Conservation (phyloP, 495 filamentous ascomycete species). For the Neurospora sp. region DNA sequence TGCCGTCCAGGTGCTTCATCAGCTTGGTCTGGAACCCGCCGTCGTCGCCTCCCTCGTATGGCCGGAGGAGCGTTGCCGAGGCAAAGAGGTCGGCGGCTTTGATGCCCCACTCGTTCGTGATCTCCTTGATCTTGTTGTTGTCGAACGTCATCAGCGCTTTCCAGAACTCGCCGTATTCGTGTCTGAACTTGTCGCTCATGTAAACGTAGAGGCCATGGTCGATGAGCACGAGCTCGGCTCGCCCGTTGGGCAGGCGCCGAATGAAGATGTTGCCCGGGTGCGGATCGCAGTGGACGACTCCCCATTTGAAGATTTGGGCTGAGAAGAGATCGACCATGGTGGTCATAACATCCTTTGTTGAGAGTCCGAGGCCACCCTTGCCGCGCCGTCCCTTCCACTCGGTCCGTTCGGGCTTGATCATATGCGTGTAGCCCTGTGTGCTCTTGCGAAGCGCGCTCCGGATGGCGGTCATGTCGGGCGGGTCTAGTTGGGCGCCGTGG, state of each 20-base stretch:
- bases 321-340: constrained; percentile 93
- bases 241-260: constrained; percentile 67
- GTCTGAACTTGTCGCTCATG: constrained; percentile 74
- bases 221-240: constrained; percentile 85
- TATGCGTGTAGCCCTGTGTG: constrained; percentile 27
- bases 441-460: constrained; percentile 32
- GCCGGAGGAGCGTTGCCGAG: constrained; percentile 76
- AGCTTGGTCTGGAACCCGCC: constrained; percentile 49
- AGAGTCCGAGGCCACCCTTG: constrained; percentile 72
- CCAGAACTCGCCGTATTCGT: constrained; percentile 90
- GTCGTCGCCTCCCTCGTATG: constrained; percentile 74
- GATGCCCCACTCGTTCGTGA: constrained; percentile 75
- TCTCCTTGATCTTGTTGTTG: constrained; percentile 60
- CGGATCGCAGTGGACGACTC: constrained; percentile 87
- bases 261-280: constrained; percentile 98
- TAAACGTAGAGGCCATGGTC: constrained; percentile 94
- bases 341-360: constrained; percentile 78
- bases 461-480: constrained; percentile 33
- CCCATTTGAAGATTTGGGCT: constrained; percentile 95
- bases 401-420: constrained; percentile 68
- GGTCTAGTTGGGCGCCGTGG: constrained; percentile 54
- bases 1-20: constrained; percentile 36
- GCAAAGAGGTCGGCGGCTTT: constrained; percentile 85
- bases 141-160: constrained; percentile 88
- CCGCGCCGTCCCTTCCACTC: constrained; percentile 62